Evolutionary conservation across 2,329 filamentous ascomycete species (phyloP).

Genomic region (Alternaria triticimaculans): DNA sequence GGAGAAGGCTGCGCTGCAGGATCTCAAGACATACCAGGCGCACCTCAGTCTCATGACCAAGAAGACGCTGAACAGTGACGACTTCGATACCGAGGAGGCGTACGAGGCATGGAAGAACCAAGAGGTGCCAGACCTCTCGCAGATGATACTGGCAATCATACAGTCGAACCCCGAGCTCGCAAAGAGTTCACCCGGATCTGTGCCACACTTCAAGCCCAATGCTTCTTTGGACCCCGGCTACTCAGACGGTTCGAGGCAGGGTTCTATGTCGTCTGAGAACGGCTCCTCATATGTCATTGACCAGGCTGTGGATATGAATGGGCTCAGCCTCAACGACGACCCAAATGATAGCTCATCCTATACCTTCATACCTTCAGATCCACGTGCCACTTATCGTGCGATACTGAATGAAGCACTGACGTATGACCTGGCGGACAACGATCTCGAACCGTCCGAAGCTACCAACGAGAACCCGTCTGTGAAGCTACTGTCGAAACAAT

Average conservation of each 20-base stretch:
- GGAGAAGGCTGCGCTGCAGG: constrained; percentile 85
- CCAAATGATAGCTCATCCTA: constrained; percentile 69
- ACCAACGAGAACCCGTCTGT: constrained; percentile 57
- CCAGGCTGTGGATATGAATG: constrained; percentile 70
- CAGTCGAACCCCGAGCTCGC: constrained; percentile 85
- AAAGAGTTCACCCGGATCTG: constrained; percentile 70
- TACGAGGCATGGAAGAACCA: constrained; percentile 90
- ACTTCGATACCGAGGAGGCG: constrained; percentile 89
- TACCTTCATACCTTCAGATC: constrained; percentile 87
- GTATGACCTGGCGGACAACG: constrained; percentile 64
- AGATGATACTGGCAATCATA: constrained; percentile 91
- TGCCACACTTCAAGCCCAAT: constrained; percentile 63
- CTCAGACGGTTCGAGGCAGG: constrained; percentile 55
- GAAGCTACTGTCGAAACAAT: constrained; percentile 73
- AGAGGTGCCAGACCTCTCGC: constrained; percentile 85
- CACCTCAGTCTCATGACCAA: constrained; percentile 81
- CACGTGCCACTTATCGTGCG: constrained; percentile 81
- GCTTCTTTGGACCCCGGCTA: constrained; percentile 51
- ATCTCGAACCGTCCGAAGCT: constrained; percentile 58
- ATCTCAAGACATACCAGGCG: constrained; percentile 92
- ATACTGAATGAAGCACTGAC: constrained; percentile 78
- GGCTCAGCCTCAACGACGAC: constrained; percentile 66
- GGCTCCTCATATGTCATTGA: constrained; percentile 66
- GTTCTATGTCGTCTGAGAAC: constrained; percentile 53
- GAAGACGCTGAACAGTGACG: constrained; percentile 77